Percentiles rank a stretch among this genome's conserved stretches.
Conservation (phyloP, 192 early-diverging fungal species). For the Rhizophagus sp. region DNA sequence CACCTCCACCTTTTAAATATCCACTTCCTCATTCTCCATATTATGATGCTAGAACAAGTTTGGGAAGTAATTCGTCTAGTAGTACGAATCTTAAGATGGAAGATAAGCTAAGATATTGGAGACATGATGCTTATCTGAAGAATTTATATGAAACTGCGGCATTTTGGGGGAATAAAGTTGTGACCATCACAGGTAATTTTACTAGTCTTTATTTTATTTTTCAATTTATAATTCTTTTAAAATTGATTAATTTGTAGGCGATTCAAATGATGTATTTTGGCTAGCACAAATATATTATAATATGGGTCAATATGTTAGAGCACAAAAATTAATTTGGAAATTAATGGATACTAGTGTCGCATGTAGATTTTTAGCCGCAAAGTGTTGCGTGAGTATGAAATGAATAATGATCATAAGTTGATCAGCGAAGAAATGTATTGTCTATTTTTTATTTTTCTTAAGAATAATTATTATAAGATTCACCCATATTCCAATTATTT, state of each 20-base stretch:
- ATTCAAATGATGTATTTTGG: conserved; percentile 50
- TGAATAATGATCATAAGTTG: neutral
- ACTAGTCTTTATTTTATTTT: neutral
- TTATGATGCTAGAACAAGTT: neutral
- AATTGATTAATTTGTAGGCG: conserved; percentile 35
- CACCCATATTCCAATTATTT: neutral
- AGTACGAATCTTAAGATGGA: conserved; percentile 14
- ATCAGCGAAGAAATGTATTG: conserved; percentile 10
- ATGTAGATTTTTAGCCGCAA: conserved; percentile 55
- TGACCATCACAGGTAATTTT: conserved; percentile 56
- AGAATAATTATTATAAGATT: neutral
- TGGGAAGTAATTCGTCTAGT: neutral
- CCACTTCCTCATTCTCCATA: neutral
- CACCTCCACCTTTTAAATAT: neutral
- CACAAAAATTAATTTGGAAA: conserved; percentile 48
- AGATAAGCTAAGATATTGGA: conserved; percentile 51
- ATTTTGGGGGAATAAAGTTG: conserved; percentile 69
- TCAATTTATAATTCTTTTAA: neutral
- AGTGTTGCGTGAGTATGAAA: conserved; percentile 50
- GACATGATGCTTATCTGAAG: conserved; percentile 54
- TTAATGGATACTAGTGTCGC: conserved; percentile 43
- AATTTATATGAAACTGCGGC: conserved; percentile 56
- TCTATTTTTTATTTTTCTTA: neutral
- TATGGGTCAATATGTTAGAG: conserved; percentile 48
- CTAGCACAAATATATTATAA: conserved; percentile 51